Evolutionary conservation across 371 early-diverging fungal species (phyloP).

Genomic region (Lichtheimia corymbifera): DNA sequence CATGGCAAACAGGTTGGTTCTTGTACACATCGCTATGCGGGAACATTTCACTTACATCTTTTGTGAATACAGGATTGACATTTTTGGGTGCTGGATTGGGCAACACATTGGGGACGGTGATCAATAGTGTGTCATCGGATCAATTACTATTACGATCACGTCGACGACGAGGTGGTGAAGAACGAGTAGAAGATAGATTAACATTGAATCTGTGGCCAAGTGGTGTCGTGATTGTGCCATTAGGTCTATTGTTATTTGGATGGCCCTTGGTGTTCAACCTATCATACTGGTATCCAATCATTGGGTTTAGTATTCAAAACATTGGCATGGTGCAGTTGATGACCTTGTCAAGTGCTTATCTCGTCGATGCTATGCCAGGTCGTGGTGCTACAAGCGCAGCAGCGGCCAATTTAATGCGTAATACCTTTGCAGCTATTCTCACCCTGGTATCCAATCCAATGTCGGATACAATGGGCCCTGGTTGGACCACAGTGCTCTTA

Average conservation of each 20-base stretch:
- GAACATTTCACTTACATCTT: neutral
- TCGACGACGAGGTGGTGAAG: slow-evolving; percentile 13
- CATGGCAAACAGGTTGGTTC: slow-evolving; percentile 33
- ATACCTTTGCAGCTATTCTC: slow-evolving; percentile 33
- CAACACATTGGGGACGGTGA: slow-evolving; percentile 33
- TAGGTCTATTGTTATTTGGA: slow-evolving; percentile 47
- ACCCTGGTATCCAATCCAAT: slow-evolving; percentile 22
- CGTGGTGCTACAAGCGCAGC: slow-evolving; percentile 42
- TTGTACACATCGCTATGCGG: neutral
- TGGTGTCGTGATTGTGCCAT: slow-evolving; percentile 34
- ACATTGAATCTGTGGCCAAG: slow-evolving; percentile 29
- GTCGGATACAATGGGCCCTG: slow-evolving; percentile 18
- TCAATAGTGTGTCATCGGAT: slow-evolving; percentile 21
- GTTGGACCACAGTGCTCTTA: slow-evolving; percentile 15
- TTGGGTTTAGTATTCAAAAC: slow-evolving; percentile 43
- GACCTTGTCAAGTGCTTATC: slow-evolving; percentile 32
- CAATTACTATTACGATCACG: slow-evolving; percentile 20
- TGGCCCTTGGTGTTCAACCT: slow-evolving; percentile 36
- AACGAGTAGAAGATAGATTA: slow-evolving; percentile 23
- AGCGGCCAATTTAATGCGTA: slow-evolving; percentile 34
- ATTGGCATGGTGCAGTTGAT: slow-evolving; percentile 46
- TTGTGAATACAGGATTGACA: slow-evolving; percentile 21
- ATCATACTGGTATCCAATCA: slow-evolving; percentile 36
- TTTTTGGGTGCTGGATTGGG: slow-evolving; percentile 47
- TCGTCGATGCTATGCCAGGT: slow-evolving; percentile 43